Evolutionary conservation across 495 filamentous ascomycete species (phyloP).

Genomic region (Rusavskia elegans): DNA sequence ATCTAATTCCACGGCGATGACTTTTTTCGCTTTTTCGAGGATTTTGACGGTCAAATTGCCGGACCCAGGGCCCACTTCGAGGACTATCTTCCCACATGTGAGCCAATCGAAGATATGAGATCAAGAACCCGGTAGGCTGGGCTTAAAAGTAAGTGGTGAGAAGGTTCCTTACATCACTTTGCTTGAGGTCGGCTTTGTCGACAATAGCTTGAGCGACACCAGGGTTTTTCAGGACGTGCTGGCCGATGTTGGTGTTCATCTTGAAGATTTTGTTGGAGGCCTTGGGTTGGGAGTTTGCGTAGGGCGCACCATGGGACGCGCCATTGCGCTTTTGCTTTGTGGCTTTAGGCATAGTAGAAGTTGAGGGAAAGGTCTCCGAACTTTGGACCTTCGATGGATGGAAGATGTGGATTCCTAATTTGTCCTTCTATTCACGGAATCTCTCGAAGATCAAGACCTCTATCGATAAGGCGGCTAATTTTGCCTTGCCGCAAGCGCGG

Average conservation of each 20-base stretch:
- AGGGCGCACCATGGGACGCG: constrained; percentile 36
- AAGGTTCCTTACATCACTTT: constrained; percentile 48
- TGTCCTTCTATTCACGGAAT: background rate
- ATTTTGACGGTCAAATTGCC: constrained; percentile 84
- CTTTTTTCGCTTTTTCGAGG: constrained; percentile 69
- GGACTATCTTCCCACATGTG: constrained; percentile 32
- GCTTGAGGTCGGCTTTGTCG: constrained; percentile 77
- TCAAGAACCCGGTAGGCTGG: background rate
- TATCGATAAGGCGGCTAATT: no score
- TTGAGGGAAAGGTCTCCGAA: no score
- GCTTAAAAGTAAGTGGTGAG: background rate
- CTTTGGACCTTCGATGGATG: no score
- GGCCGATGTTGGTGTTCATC: constrained; percentile 70
- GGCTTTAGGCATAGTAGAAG: constrained; percentile 40
- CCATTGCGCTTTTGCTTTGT: constrained; percentile 43
- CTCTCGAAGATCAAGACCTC: background rate
- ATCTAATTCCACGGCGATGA: constrained; percentile 85
- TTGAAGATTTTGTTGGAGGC: constrained; percentile 72
- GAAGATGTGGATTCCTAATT: background rate
- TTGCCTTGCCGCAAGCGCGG: no score
- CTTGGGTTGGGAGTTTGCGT: constrained; percentile 35
- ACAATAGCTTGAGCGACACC: constrained; percentile 80
- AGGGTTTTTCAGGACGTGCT: constrained; percentile 94
- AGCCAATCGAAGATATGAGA: background rate
- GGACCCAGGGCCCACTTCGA: constrained; percentile 65